phyloP scores from a whole-genome alignment of 805 yeast species.

The Candida saitoana region DNA sequence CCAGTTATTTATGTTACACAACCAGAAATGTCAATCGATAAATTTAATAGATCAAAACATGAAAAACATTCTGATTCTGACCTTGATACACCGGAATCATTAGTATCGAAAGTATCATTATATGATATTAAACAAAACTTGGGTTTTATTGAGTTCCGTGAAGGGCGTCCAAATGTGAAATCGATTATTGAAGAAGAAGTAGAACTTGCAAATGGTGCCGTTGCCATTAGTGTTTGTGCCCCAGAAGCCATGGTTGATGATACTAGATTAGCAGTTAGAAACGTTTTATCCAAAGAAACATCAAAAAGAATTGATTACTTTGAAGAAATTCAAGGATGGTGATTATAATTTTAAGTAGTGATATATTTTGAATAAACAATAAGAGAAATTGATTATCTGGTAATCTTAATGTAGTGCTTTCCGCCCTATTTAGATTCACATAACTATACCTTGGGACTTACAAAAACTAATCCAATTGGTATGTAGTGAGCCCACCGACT shows the following conservation, averaged over 20 bases:
- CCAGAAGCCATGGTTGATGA: constrained; percentile 38
- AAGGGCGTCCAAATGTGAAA: constrained; percentile 39
- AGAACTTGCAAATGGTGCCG: constrained; percentile 26
- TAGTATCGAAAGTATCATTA: neutral
- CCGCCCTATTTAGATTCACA: too few relatives aligned
- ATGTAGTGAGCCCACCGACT: too few relatives aligned
- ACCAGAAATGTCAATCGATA: constrained; percentile 12
- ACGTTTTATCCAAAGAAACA: constrained; percentile 17
- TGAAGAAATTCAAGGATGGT: constrained; percentile 30
- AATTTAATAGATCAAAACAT: neutral
- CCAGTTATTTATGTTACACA: constrained; percentile 25
- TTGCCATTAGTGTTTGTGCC: constrained; percentile 48
- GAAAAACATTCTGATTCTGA: neutral
- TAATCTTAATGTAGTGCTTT: too few relatives aligned
- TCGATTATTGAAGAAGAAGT: constrained; percentile 34
- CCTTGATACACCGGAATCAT: neutral
- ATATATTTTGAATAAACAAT: too few relatives aligned
- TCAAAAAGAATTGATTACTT: constrained; percentile 28
- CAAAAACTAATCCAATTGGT: too few relatives aligned
- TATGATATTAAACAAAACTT: neutral
- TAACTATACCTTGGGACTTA: too few relatives aligned
- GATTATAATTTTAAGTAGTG: too few relatives aligned
- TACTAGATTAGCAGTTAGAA: constrained; percentile 20
- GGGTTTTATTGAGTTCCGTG: constrained; percentile 20
- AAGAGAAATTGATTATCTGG: too few relatives aligned